Evolutionary conservation across 2,329 filamentous ascomycete species (phyloP), one percentile per base, ranked within the genome.

Genomic region (Aspergillus unguis): DNA sequence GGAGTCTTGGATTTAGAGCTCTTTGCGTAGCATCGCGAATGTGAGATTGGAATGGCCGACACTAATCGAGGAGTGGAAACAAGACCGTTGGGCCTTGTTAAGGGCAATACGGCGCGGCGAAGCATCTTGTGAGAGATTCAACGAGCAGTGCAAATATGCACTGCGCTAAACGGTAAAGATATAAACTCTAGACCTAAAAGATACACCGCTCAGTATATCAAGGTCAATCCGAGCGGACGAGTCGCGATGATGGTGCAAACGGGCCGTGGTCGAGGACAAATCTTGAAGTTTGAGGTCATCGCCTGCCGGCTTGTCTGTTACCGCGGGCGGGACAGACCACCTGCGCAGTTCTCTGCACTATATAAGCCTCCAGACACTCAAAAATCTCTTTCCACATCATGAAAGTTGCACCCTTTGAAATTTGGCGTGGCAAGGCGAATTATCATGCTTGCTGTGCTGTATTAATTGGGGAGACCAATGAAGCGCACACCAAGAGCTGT

Each of bases 391-490:
- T 64, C 66, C 66, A 64, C 71, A 59, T 69, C 66, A 62, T 69
- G 73, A 82, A 84, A 83, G 79, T 83, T 83, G 73, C 68, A 78
- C 78, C 75, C 72, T 75, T 54, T 73, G 71, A 70, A 77, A 83
- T 83, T 84, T 84, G 82, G 81, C 81, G 75, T 74, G 70, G 67
- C 77, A 76, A 68, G 70, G 76, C 57, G 57, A 55, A 59, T 64
- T 67, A 65, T 50, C 65, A 75, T 80, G 78, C 75, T 75, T 77
- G 75, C 70, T 69, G 78, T 76, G 83, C 83, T 86, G 83, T 74
- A 77, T 72, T 75, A 75, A 70, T 72, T 75, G 75, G 76, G 76
- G 65, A 78, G 75, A 78, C 67, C 53, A 67, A 74, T 55, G 68
- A 67, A 65, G 72, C 75, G 71, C 71, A 70, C 71, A 64, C 67